Evolutionary conservation across 2,329 filamentous ascomycete species (phyloP), one percentile per base, ranked within the genome.

Genomic region (Cladosporium sp.): DNA sequence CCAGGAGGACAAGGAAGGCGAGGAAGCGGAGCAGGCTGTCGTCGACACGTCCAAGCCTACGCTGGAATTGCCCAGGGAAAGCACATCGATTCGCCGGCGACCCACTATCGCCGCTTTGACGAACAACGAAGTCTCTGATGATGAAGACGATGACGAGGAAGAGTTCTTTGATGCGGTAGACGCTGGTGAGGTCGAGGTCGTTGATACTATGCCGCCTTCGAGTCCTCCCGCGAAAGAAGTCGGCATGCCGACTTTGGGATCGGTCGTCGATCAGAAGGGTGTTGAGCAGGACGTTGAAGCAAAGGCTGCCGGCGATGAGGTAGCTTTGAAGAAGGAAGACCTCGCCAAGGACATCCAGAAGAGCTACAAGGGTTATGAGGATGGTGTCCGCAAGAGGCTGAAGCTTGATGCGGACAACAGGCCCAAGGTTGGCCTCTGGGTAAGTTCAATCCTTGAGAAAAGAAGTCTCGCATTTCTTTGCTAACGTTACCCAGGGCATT

Each of bases 91-190:
- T 8, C 77, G 81, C 48, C 81, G 82, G 54, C 84, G 83, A 65
- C 84, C 85, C 34, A 80, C 78, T 0, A 79, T 93, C 40, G 83
- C 83, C 31, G 81, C 87, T 59, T 79, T 92, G 42, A 78, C 76
- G n/a, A 83, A 86, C 54, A 70, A 73, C 35, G 70, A 77, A 31
- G 70, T 93, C 28, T 93, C 88, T 8, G 84, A 91, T 54, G 87
- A 89, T 3, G 87, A 88, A 31, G 89, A 87, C 42, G 87, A 95
- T 46, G 86, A 87, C 33, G 89, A 89, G 44, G 87, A 95, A 49
- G 92, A 97, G 66, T 98, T 98, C 69, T 98, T 97, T 62, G 93
- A 98, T 71, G 93, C 93, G 8, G 86, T 98, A 5, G 93, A 95
- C 69, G 88, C 91, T 40, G 93, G 93, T 11, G 87, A 93, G 63